Conservation (phyloP, 2,329 filamentous ascomycete species). For the Fusarium lateritium region DNA sequence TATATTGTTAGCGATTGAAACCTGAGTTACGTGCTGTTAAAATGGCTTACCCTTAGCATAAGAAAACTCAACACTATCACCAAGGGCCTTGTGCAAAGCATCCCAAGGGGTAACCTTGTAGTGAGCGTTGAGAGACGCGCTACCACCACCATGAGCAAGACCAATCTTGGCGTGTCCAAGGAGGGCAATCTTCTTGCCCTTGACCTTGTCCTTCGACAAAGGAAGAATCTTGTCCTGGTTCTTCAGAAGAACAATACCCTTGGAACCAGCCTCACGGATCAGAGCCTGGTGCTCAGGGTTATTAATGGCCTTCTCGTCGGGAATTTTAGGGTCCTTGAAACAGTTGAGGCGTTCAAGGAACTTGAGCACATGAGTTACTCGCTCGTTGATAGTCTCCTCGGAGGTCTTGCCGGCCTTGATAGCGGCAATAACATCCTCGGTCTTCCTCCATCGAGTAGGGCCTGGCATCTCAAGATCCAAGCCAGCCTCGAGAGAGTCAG, state of each 20-base stretch:
- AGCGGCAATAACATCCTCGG: conserved; percentile 50
- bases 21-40: fast-evolving
- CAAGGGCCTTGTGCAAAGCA: conserved; percentile 49
- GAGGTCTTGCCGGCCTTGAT: conserved; percentile 50
- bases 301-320: conserved; percentile 50
- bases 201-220: conserved; percentile 59
- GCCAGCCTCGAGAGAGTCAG: conserved; percentile 53
- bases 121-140: conserved; percentile 54
- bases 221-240: conserved; percentile 72
- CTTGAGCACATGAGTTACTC: conserved; percentile 51
- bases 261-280: conserved; percentile 54
- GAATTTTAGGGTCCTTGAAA: conserved; percentile 50
- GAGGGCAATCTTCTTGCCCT: conserved; percentile 53
- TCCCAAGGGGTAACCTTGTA: conserved; percentile 56
- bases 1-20: conserved; percentile 1
- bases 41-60: conserved; percentile 50
- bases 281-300: conserved; percentile 52
- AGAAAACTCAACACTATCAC: conserved; percentile 47
- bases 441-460: conserved; percentile 51
- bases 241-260: conserved; percentile 75
- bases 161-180: conserved; percentile 55
- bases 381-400: conserved; percentile 50
- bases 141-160: conserved; percentile 57
- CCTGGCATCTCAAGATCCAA: conserved; percentile 58
- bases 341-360: conserved; percentile 50